Base-by-base conservation (phyloP, 2,329 filamentous ascomycete species). In the Lachnellula arida region DNA sequence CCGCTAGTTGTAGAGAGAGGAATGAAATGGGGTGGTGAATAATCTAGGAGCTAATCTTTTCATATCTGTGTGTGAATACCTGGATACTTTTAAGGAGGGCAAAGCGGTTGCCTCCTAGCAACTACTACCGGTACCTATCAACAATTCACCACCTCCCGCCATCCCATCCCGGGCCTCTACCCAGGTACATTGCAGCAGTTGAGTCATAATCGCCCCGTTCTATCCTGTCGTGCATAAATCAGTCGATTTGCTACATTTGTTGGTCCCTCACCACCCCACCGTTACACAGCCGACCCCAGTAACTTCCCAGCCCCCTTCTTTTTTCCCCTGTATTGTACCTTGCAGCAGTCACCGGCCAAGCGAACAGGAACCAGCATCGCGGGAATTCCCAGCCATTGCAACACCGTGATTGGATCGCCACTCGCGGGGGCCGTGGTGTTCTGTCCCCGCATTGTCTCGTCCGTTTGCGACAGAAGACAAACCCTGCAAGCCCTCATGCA, bases 401-500 rank as follows among this genome's bases (percentile, higher is more conserved):
- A 37, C 15, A 32, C 39, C 39, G 25, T 49, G 52, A 52, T 46
- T 50, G 52, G 47, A 39, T 22, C 23, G 35, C 35, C 34, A 22
- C n/a, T 51, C 52, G 53, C 40, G 46, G 52, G 42, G 46, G 22
- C 19, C 28, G 34, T 34, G 12, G 43, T 25, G 28, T 22, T 19
- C 2, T 32, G n/a, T 49, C 40, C 46, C 49, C 39, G 28, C 22
- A 34, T 48, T 34, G 23, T 14, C 34, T 35, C 15, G 15, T 23
- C 5, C 40, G 40, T 44, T 44, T 44, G 40, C 32, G 35, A 25
- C 19, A 44, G 22, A 22, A 22, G 22, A 22, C 14, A 22, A 35
- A 12, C 48, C 39, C 5, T n/a, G 22, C 17, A 34, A 39, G 40
- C 35, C 35, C 43, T 49, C 49, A 61, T 65, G 64, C 64, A 65